Conservation (phyloP, 2,329 filamentous ascomycete species). For the Fusarium hostae region DNA sequence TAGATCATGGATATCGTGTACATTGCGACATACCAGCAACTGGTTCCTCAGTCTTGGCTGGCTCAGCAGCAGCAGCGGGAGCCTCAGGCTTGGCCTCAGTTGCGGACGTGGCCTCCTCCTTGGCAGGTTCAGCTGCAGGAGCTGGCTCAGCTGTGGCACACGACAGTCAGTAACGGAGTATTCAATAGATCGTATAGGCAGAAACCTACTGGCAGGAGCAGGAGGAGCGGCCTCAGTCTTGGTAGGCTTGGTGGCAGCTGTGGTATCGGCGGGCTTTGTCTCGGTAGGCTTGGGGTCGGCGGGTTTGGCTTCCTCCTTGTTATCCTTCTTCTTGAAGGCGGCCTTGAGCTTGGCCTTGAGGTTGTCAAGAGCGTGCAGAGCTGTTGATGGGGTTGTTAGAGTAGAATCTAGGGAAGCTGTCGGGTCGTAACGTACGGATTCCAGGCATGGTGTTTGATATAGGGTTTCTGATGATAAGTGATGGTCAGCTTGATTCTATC, state of each 20-base stretch:
- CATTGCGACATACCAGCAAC: conserved; percentile 34
- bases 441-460: conserved; percentile 58
- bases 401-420: not conserved
- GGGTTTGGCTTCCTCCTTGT: conserved; percentile 48
- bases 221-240: conserved; percentile 51
- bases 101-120: conserved; percentile 46
- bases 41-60: conserved; percentile 42
- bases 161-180: conserved; percentile 16
- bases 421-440: conserved; percentile 58
- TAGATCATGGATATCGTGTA: no score
- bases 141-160: conserved; percentile 39
- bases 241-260: conserved; percentile 47
- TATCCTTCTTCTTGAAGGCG: conserved; percentile 61
- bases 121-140: conserved; percentile 41
- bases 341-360: conserved; percentile 66
- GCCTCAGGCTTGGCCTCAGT: conserved; percentile 40
- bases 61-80: conserved; percentile 41
- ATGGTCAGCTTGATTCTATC: conserved; percentile 24
- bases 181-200: not conserved
- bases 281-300: conserved; percentile 38
- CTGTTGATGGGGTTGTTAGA: conserved; percentile 51
- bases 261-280: conserved; percentile 27
- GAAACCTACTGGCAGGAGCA: conserved; percentile 47
- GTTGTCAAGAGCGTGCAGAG: conserved; percentile 63
- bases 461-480: conserved; percentile 4